Conservation (phyloP, 305 asterid species). For the Fraxinus albicans region DNA sequence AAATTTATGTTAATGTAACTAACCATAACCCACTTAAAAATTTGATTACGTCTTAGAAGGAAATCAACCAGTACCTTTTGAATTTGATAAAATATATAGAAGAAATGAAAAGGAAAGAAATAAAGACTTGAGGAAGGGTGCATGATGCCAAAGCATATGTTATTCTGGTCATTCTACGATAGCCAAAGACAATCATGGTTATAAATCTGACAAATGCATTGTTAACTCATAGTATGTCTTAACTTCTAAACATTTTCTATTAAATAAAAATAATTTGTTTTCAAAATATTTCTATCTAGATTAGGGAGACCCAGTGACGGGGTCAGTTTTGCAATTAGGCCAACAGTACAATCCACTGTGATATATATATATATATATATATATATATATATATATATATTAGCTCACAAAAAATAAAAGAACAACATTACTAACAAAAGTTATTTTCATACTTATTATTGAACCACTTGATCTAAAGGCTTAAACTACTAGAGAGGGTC, state of each 20-base stretch:
- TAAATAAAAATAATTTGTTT: not conserved
- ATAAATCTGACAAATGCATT: not conserved
- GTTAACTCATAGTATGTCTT: not conserved
- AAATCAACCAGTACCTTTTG: not conserved
- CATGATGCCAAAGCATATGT: not conserved
- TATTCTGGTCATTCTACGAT: not conserved
- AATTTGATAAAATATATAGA: not conserved
- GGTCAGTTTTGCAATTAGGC: not conserved
- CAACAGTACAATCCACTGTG: not conserved
- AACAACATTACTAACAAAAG: not conserved
- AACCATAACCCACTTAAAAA: not conserved
- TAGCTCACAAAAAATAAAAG: not conserved
- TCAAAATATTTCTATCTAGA: constrained; percentile 1
- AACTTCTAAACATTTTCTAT: not conserved
- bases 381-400: not conserved
- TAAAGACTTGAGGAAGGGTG: not conserved
- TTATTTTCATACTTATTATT: not conserved
- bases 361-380: not conserved
- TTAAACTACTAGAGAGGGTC: not conserved
- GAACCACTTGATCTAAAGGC: not conserved
- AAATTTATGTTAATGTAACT: not conserved
- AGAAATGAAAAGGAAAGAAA: not conserved
- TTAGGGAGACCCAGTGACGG: not conserved
- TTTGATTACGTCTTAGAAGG: not conserved
- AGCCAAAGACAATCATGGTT: not conserved